Evolutionary conservation across 108 stramenopile species (phyloP).

Genomic region (Nitzschia sp.): DNA sequence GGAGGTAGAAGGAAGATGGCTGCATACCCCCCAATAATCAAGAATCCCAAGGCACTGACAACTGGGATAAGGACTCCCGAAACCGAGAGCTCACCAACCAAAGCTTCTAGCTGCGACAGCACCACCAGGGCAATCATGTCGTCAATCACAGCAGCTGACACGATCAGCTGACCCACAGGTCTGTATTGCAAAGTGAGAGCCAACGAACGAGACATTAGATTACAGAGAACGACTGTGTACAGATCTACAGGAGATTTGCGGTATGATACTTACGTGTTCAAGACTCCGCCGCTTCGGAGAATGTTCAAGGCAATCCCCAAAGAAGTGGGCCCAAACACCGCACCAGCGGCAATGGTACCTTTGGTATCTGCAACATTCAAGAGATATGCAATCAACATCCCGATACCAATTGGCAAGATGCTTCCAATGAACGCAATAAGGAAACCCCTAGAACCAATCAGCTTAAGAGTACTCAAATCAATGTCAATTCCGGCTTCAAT

Average conservation of each 20-base stretch:
- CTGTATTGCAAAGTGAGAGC: constrained; percentile 3
- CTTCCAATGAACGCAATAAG: constrained; percentile 76
- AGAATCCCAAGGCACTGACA: constrained; percentile 59
- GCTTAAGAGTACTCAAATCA: constrained; percentile 67
- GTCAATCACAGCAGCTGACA: constrained; percentile 82
- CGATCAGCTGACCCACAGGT: constrained; percentile 81
- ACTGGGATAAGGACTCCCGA: constrained; percentile 63
- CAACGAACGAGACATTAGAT: too few relatives aligned
- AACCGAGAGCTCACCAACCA: constrained; percentile 52
- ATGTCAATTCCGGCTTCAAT: constrained; percentile 85
- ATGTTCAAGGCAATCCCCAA: constrained; percentile 82
- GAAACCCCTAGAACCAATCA: constrained; percentile 74
- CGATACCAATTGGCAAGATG: constrained; percentile 73
- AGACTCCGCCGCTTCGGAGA: constrained; percentile 57
- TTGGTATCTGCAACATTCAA: constrained; percentile 47
- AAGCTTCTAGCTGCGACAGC: constrained; percentile 61
- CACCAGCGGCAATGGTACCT: constrained; percentile 64
- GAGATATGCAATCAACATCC: constrained; percentile 49
- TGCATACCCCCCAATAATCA: constrained; percentile 70
- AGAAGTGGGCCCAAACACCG: constrained; percentile 76
- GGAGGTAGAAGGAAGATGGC: constrained; percentile 57
- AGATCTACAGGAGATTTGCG: neutral
- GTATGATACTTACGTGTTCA: constrained; percentile 53
- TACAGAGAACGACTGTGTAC: too few relatives aligned
- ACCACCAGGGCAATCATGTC: constrained; percentile 86